phyloP scores from a whole-genome alignment of 2,329 filamentous ascomycete species.

The Colletotrichum echinochloae region DNA sequence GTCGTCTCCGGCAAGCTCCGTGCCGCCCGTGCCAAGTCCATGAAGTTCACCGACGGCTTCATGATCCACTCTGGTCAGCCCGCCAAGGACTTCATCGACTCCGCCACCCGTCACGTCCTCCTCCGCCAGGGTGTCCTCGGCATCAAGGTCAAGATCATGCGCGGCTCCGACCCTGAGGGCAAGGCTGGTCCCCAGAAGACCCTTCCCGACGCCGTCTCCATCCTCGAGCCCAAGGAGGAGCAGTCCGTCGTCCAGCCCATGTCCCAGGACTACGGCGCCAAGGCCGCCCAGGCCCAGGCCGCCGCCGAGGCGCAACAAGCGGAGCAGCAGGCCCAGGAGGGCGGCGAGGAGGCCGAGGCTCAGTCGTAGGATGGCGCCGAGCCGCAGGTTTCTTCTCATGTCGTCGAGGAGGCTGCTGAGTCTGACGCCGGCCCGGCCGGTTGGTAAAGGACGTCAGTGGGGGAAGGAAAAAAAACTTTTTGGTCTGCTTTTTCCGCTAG shows the following conservation, averaged over 20 bases:
- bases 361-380: constrained; percentile 56
- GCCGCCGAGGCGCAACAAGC: constrained; percentile 72
- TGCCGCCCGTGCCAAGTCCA: constrained; percentile 98
- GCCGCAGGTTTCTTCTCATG: constrained; percentile 39
- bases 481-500: constrained; percentile 19
- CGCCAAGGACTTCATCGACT: constrained; percentile 99
- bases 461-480: neutral
- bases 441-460: neutral
- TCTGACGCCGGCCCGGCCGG: constrained; percentile 14
- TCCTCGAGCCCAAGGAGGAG: constrained; percentile 99
- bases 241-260: constrained; percentile 92
- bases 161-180: constrained; percentile 98
- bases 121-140: constrained; percentile 99
- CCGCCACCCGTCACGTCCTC: constrained; percentile 97
- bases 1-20: constrained; percentile 99
- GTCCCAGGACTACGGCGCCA: constrained; percentile 98
- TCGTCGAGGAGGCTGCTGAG: constrained; percentile 16
- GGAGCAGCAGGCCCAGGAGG: constrained; percentile 60
- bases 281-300: constrained; percentile 76
- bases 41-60: constrained; percentile 99
- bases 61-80: constrained; percentile 99
- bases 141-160: constrained; percentile 99
- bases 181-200: constrained; percentile 98
- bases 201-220: constrained; percentile 97
- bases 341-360: constrained; percentile 66